phyloP scores from a whole-genome alignment of 2,329 filamentous ascomycete species.

The Seiridium cupressi region DNA sequence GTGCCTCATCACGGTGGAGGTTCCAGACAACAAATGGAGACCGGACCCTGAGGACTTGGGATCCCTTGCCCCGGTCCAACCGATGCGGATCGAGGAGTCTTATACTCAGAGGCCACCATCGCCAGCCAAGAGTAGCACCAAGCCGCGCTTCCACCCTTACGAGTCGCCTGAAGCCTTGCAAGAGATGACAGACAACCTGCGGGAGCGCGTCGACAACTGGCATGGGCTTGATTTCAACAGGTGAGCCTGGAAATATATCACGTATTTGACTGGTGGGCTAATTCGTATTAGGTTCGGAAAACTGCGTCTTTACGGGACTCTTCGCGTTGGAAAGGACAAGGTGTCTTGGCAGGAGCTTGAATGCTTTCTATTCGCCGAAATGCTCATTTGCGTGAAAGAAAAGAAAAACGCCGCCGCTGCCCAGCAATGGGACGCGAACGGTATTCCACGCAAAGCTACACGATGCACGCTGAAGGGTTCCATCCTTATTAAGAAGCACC shows the following conservation, averaged over 20 bases:
- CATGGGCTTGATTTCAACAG: conserved; percentile 90
- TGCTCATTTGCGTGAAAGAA: conserved; percentile 99
- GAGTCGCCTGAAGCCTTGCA: conserved; percentile 76
- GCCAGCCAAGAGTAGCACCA: conserved; percentile 48
- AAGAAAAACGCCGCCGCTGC: conserved; percentile 66
- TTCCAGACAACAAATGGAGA: conserved; percentile 88
- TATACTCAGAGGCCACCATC: conserved; percentile 56
- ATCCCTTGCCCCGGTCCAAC: conserved; percentile 41
- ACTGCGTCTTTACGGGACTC: conserved; percentile 81
- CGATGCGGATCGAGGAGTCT: conserved; percentile 50
- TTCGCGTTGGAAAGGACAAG: conserved; percentile 94
- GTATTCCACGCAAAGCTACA: conserved; percentile 59
- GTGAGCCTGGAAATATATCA: conserved; percentile 35
- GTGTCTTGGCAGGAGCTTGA: conserved; percentile 97
- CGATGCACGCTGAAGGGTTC: conserved; percentile 94
- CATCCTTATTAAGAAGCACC: conserved; percentile 96
- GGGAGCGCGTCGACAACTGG: conserved; percentile 94
- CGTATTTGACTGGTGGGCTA: conserved; percentile 17
- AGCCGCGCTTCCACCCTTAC: conserved; percentile 64
- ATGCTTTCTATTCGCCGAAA: conserved; percentile 95
- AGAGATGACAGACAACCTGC: conserved; percentile 81
- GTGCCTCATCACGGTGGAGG: conserved; percentile 90
- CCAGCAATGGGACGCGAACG: conserved; percentile 66
- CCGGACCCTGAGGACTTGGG: conserved; percentile 80
- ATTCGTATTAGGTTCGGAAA: conserved; percentile 72